phyloP scores from a whole-genome alignment of 1,284 basidiomycete species.

The Athelia sp. region DNA sequence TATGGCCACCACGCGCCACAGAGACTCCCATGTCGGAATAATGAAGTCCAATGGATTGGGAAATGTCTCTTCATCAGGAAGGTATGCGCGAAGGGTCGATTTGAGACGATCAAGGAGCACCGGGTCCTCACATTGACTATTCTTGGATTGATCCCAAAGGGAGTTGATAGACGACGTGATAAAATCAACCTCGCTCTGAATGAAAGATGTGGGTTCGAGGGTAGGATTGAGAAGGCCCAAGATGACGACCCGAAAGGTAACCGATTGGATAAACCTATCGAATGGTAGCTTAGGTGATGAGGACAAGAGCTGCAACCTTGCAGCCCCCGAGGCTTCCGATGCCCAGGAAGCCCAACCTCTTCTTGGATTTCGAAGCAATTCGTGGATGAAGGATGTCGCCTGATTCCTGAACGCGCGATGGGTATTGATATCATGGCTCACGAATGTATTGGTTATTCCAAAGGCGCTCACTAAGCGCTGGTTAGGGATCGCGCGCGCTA shows the following conservation, averaged over 20 bases:
- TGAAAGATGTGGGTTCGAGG: conserved; percentile 17
- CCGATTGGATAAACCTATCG: conserved; percentile 33
- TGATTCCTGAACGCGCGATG: conserved; percentile 27
- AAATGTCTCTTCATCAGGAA: conserved; percentile 27
- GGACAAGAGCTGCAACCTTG: conserved; percentile 20
- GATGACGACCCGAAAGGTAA: conserved; percentile 38
- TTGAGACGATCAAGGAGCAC: conserved; percentile 18
- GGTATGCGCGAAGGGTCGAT: conserved; percentile 28
- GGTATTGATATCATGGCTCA: conserved; percentile 22
- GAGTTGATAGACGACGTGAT: conserved; percentile 33
- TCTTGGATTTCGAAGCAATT: conserved; percentile 14
- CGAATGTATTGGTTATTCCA: conserved; percentile 35
- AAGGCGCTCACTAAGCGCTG: conserved; percentile 37
- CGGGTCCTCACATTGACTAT: conserved; percentile 1
- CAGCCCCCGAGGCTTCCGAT: conserved; percentile 21
- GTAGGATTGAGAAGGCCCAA: conserved; percentile 31
- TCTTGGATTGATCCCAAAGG: conserved; percentile 39
- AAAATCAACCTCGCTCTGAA: conserved; percentile 23
- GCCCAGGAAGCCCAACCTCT: conserved; percentile 22
- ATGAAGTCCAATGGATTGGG: conserved; percentile 43
- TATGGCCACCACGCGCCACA: conserved; percentile 56
- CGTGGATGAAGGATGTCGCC: conserved; percentile 22
- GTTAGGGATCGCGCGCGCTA: conserved; percentile 37
- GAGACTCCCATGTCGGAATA: conserved; percentile 53
- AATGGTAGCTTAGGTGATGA: conserved; percentile 19